Base-by-base conservation (phyloP, 1,284 basidiomycete species). In the Boletus semigastroideus region DNA sequence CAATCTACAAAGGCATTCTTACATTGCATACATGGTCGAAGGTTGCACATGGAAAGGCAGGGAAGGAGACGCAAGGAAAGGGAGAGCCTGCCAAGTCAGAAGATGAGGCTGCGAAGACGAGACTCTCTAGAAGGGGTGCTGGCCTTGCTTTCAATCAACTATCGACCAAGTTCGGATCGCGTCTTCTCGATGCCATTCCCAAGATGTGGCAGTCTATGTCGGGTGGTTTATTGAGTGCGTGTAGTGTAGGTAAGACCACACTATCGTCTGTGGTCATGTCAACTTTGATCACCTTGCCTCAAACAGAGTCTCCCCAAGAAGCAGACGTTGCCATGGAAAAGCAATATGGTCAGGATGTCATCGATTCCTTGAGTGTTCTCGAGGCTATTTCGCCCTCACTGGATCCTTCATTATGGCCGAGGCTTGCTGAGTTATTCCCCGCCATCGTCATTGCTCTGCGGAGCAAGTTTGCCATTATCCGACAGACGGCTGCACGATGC, bases 191-290 rank as follows among this genome's bases (percentile, higher is more conserved):
- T 0, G 75, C 81, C 13, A 84, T 98, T 20, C 95, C 96, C 2
- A 92, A 86, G 59, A 90, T 98, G 78, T 99, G 96, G 95, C 85
- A 90, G 43, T 93, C 91, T 16, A 92, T 97, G 84, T 86, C 86
- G 17, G 86, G 86, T 30, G 86, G 91, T 19, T 68, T 97, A 31
- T 62, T 89, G 36, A 80, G 80, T 51, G 79, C 84, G n/a, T 94
- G 88, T 52, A 72, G 78, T 46, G 69, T 77, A 49, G 83, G 90
- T 87, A 65, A 51, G 80, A 62, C 34, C 40, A 25, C 36, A 19
- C 39, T 46, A 43, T 46, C 14, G 11, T 9, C n/a, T 13, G n/a
- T 31, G 16, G 1, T 38, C 19, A 30, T n/a, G 49, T 55, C 43
- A 5, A 37, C 38, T 27, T 52, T 49, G 31, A 53, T 54, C 8